Percentiles rank a stretch among this genome's conserved stretches.
Conservation (phyloP, 352 stramenopile species). For the Phytopythium vexans region DNA sequence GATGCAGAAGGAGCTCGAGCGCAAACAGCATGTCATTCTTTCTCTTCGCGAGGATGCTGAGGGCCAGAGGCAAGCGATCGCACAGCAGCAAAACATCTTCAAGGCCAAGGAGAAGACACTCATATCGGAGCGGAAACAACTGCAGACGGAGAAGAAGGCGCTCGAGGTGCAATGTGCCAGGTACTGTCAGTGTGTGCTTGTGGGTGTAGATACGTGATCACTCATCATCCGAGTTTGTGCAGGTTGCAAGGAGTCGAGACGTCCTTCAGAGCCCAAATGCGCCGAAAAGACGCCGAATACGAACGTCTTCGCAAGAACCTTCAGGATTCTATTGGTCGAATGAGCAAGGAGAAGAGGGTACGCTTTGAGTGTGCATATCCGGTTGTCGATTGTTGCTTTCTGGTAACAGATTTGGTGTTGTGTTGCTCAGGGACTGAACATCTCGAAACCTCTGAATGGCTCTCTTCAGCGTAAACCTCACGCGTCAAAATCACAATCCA, state of each 20-base stretch:
- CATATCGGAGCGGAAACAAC: slow-evolving; percentile 36
- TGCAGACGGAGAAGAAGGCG: slow-evolving; percentile 63
- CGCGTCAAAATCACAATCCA: slow-evolving; percentile 28
- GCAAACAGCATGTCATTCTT: slow-evolving; percentile 44
- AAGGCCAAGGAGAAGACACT: slow-evolving; percentile 57
- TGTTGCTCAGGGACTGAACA: slow-evolving; percentile 34
- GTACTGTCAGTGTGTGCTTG: slow-evolving; percentile 10
- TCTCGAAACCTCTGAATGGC: slow-evolving; percentile 44
- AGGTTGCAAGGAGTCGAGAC: slow-evolving; percentile 74
- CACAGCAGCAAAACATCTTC: slow-evolving; percentile 63
- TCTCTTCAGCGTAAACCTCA: slow-evolving; percentile 28
- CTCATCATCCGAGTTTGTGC: neutral
- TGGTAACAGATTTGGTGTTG: neutral
- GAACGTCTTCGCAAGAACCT: slow-evolving; percentile 67
- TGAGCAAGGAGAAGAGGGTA: slow-evolving; percentile 59
- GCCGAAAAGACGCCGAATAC: slow-evolving; percentile 75
- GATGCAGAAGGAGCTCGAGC: slow-evolving; percentile 51
- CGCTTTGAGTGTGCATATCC: neutral
- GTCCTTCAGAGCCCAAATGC: slow-evolving; percentile 68
- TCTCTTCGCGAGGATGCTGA: slow-evolving; percentile 46
- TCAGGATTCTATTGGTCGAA: slow-evolving; percentile 47
- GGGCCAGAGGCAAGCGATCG: slow-evolving; percentile 35
- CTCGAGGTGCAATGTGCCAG: slow-evolving; percentile 65
- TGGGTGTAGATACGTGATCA: neutral
- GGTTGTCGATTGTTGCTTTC: slow-evolving; percentile 3